Evolutionary conservation across 805 yeast species (phyloP), one percentile per base, ranked within the genome.

Genomic region (Candida jianshihensis): DNA sequence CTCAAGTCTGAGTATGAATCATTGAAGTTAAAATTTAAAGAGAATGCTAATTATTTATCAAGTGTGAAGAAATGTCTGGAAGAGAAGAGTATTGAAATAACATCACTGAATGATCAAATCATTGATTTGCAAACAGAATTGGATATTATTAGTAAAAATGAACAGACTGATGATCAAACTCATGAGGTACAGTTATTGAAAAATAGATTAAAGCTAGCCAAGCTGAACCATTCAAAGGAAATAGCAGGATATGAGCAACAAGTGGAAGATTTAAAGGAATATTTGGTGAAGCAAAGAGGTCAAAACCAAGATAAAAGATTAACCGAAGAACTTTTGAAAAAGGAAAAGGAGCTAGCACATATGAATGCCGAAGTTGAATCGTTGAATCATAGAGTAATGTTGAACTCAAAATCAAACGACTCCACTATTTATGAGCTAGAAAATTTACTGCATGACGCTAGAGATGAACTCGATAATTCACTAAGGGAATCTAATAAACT

Each of bases 401-500:
- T 35, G 29, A 26, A 29, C 8, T 26, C 48, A 31, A 31, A 43
- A 10, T 41, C 43, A 10, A 38, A 33, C 16, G 48, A 51, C 19
- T 32, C 38, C 2, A 33, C 38, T 5, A 31, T 41, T 19, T 37
- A 36, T 2, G 42, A 45, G 28, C 16, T 47, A 17, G 33, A 41
- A 32, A 29, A 28, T 3, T 22, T 38, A n/a, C 24, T 49, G 4
- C 43, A 45, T 24, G 31, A 34, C 6, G 26, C 43, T 2, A 35
- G 41, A 25, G 42, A 43, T 25, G 49, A 47, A 15, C 39, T 33
- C 27, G 50, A 49, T 14, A 31, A 39, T 1, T 25, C 60, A 13
- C 38, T 43, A 9, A 38, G 49, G 13, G 62, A 59, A 13, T 53
- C 50, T 28, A 39, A 39, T 15, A 34, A 51, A 21, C 38, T 59